Conservation (phyloP, 192 early-diverging fungal species). For the Powellomyces hirtus region DNA sequence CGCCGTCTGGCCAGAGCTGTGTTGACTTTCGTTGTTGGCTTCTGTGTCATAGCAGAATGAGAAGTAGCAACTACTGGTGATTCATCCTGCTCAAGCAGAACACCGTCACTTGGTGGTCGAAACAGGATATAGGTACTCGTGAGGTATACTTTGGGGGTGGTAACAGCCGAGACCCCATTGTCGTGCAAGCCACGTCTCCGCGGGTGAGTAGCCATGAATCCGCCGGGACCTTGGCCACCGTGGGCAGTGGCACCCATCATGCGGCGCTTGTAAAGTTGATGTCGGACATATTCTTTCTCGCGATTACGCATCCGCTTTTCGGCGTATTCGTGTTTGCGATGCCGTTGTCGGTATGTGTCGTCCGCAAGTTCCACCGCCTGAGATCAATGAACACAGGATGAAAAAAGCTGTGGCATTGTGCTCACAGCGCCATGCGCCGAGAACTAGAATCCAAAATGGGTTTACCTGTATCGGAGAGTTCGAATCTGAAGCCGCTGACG, state of each 20-base stretch:
- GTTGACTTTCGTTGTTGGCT: not conserved
- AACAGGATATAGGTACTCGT: not conserved
- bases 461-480: no score
- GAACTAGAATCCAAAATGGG: no score
- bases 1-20: not conserved
- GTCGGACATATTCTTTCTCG: slow-evolving; percentile 24
- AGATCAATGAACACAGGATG: no score
- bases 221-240: no score
- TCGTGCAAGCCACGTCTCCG: not conserved
- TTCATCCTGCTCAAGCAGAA: not conserved
- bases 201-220: not conserved
- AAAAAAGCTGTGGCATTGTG: no score
- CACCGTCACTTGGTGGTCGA: not conserved
- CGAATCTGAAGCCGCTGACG: no score
- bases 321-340: slow-evolving; percentile 13
- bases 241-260: no score
- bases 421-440: no score
- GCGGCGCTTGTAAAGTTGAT: slow-evolving; percentile 11
- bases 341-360: slow-evolving; percentile 12
- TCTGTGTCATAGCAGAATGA: not conserved
- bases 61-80: no score
- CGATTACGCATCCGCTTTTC: slow-evolving; percentile 16
- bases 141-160: not conserved
- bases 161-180: no score
- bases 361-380: slow-evolving; percentile 2